Evolutionary conservation across 164 flowering plant genomes (phyloP), one percentile per base, ranked within the genome.

Genomic region (Annona cherimola): DNA sequence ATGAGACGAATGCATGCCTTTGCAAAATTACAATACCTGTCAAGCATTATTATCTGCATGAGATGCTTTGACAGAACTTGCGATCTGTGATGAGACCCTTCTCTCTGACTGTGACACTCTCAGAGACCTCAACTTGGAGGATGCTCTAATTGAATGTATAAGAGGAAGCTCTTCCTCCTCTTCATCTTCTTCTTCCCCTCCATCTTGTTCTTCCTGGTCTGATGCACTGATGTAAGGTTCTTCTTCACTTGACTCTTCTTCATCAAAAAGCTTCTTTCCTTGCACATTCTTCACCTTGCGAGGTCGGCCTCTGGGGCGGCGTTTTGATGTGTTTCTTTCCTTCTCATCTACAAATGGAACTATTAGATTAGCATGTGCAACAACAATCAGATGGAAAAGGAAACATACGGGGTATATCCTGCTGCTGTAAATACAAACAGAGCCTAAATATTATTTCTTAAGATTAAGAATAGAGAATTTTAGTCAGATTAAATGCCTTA

Each of bases 251-350:
- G 97, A 86, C 79, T 81, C 82, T 20, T 88, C 86, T 76, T 78
- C 98, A 70, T 92, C 96, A 82, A 96, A 96, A 39, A 96, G 91
- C 74, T 88, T 90, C 84, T 87, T 96, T 68, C 98, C 97, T 70
- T 76, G 84, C 66, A 93, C 20, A 69, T 87, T 86, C 57, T 73
- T 87, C 62, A 71, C 80, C 77, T 89, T 93, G 59, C 86, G 84
- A 35, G 96, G 91, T 61, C 96, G 96, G 63, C 97, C 96, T 64
- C 96, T 79, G 3, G 89, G 96, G 68, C 97, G 96, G 62, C 89
- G 62, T 66, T 66, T 91, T n/a, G 73, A 86, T 42, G 80, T 16
- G 44, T 69, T n/a, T 42, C 80, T 84, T 76, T 90, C 97, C 80
- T 87, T 91, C 63, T 87, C 97, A 76, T 86, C 99, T 87, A 84